phyloP scores from a whole-genome alignment of 2,329 filamentous ascomycete species.

The Botrytis tulipae region DNA sequence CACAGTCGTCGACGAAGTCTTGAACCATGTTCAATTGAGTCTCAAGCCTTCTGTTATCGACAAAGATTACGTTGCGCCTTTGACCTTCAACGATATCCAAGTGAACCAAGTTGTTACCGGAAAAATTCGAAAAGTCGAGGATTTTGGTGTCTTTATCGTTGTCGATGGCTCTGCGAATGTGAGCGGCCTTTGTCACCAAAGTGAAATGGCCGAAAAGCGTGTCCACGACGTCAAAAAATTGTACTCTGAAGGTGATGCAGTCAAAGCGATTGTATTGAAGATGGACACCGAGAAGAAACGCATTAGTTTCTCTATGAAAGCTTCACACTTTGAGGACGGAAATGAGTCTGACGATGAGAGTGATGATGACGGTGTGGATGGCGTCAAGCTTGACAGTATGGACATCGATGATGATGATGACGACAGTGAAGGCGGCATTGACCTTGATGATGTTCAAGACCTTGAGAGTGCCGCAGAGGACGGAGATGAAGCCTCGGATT shows the following conservation, averaged over 20 bases:
- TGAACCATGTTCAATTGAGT: conserved; percentile 77
- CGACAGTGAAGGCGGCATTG: conserved; percentile 40
- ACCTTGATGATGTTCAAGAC: conserved; percentile 43
- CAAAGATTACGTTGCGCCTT: conserved; percentile 69
- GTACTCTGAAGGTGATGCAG: conserved; percentile 85
- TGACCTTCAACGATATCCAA: conserved; percentile 75
- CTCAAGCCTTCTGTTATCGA: conserved; percentile 84
- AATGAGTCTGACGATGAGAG: conserved; percentile 50
- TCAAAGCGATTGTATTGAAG: conserved; percentile 85
- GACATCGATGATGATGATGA: conserved; percentile 50
- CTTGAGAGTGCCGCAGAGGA: conserved; percentile 41
- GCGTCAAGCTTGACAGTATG: conserved; percentile 43
- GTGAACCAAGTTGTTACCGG: conserved; percentile 81
- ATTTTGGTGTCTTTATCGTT: conserved; percentile 92
- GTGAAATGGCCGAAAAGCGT: conserved; percentile 81
- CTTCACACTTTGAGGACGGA: conserved; percentile 75
- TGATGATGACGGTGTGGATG: conserved; percentile 47
- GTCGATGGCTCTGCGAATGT: conserved; percentile 84
- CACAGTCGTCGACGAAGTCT: conserved; percentile 64
- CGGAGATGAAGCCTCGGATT: conserved; percentile 28
- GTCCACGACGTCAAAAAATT: conserved; percentile 85
- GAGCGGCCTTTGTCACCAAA: conserved; percentile 89
- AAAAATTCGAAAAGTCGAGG: conserved; percentile 88
- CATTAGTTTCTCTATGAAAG: conserved; percentile 88
- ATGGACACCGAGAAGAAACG: conserved; percentile 72